These are phyloP conservation scores for Clavispora santaluciae DNA, from an alignment of 805 yeast species.

Conservation along the genomic window DNA sequence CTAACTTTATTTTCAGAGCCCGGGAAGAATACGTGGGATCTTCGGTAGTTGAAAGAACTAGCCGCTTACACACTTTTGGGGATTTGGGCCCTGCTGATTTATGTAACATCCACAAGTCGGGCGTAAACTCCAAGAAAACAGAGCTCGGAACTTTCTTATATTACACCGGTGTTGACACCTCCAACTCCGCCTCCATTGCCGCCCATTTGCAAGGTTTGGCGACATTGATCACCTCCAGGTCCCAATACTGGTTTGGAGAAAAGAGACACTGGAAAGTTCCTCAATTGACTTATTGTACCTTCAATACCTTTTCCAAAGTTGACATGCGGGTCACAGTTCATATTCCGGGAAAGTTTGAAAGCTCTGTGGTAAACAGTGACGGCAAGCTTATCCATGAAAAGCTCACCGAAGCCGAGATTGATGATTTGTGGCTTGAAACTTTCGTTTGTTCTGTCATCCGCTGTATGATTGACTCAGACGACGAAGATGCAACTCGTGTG, in stretches of 20 bases:
- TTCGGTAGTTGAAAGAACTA: constrained; percentile 60
- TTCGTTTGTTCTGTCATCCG: constrained; percentile 71
- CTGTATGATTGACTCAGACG: constrained; percentile 59
- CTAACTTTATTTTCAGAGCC: constrained; percentile 25
- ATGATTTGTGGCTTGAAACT: constrained; percentile 45
- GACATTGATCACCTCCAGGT: constrained; percentile 51
- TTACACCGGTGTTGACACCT: constrained; percentile 70
- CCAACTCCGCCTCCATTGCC: constrained; percentile 73
- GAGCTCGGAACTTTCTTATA: constrained; percentile 70
- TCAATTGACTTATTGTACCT: constrained; percentile 65
- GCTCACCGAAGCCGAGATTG: constrained; percentile 51
- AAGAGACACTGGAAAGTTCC: constrained; percentile 64
- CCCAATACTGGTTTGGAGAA: constrained; percentile 80
- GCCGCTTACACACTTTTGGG: constrained; percentile 50
- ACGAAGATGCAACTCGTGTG: constrained; percentile 54
- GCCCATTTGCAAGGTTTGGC: constrained; percentile 68
- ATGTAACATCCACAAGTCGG: constrained; percentile 45
- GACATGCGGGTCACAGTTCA: constrained; percentile 71
- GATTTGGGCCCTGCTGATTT: constrained; percentile 74
- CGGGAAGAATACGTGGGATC: constrained; percentile 54
- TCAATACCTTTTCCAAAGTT: constrained; percentile 53
- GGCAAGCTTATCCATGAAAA: constrained; percentile 52
- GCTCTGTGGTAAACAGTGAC: constrained; percentile 44
- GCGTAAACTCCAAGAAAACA: constrained; percentile 39
- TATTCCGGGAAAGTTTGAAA: constrained; percentile 70